These are phyloP conservation scores for Penicillium sp. DNA, from an alignment of 2,329 filamentous ascomycete genomes.

Conservation along the genomic window DNA sequence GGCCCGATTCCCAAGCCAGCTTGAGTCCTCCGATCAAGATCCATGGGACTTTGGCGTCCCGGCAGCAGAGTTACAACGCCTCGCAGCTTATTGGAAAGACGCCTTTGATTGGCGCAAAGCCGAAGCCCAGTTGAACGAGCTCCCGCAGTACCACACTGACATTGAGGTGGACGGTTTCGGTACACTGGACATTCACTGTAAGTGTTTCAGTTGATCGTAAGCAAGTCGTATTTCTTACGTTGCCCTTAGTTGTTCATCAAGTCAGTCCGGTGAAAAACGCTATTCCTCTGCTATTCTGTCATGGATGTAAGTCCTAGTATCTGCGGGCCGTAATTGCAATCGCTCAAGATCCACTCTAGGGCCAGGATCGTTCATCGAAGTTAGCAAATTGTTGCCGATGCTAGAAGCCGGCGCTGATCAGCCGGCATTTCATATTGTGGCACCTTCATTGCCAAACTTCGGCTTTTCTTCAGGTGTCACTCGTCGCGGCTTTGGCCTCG, in stretches of 20 bases:
- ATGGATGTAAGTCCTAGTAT: slow-evolving; percentile 52
- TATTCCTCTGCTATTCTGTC: slow-evolving; percentile 63
- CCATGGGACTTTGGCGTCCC: slow-evolving; percentile 21
- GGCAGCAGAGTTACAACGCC: slow-evolving; percentile 37
- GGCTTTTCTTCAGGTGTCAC: slow-evolving; percentile 49
- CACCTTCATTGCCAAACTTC: slow-evolving; percentile 53
- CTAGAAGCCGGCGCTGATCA: slow-evolving; percentile 33
- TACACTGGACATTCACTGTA: slow-evolving; percentile 56
- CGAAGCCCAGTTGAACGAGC: slow-evolving; percentile 57
- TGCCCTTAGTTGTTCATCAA: slow-evolving; percentile 50
- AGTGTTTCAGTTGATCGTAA: neutral
- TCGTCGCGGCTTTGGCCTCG: slow-evolving; percentile 50
- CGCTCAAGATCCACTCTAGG: slow-evolving; percentile 26
- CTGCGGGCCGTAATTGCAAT: neutral
- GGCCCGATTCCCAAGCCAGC: slow-evolving; percentile 15
- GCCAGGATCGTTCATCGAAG: slow-evolving; percentile 64
- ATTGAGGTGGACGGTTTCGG: slow-evolving; percentile 58
- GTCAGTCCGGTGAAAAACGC: slow-evolving; percentile 49
- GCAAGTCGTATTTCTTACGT: neutral
- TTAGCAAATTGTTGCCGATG: slow-evolving; percentile 41
- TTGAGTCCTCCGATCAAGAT: slow-evolving; percentile 17
- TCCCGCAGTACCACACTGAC: slow-evolving; percentile 56
- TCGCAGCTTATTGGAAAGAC: slow-evolving; percentile 55
- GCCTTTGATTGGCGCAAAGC: slow-evolving; percentile 58
- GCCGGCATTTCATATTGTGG: slow-evolving; percentile 53